These are phyloP conservation scores for Stenocarpella maydis DNA, from an alignment of 2,329 filamentous ascomycete genomes.

Conservation along the genomic window DNA sequence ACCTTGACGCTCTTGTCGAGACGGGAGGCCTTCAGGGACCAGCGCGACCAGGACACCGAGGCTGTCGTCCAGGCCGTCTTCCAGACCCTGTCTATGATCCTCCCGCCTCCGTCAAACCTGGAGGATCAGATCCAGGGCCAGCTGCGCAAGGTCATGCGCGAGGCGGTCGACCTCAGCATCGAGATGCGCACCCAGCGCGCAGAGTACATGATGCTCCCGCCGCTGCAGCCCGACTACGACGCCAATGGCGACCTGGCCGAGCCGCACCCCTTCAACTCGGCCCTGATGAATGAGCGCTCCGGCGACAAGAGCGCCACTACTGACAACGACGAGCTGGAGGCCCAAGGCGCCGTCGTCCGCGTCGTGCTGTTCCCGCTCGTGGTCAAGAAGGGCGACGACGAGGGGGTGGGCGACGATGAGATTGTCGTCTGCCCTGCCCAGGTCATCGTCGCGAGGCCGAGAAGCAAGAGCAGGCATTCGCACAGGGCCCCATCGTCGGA, in stretches of 20 bases:
- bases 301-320: slow-evolving; percentile 59
- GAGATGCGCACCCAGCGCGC: slow-evolving; percentile 98
- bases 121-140: slow-evolving; percentile 84
- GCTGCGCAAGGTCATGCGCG: slow-evolving; percentile 84
- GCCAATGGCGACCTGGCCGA: slow-evolving; percentile 87
- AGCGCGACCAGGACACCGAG: slow-evolving; percentile 90
- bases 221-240: slow-evolving; percentile 93
- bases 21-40: slow-evolving; percentile 79
- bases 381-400: slow-evolving; percentile 93
- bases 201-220: slow-evolving; percentile 98
- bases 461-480: slow-evolving; percentile 42
- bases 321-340: slow-evolving; percentile 82
- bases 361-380: slow-evolving; percentile 96
- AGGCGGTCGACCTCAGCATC: slow-evolving; percentile 89
- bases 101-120: slow-evolving; percentile 85
- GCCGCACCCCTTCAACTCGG: slow-evolving; percentile 90
- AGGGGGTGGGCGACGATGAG: slow-evolving; percentile 88
- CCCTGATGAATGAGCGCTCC: slow-evolving; percentile 90
- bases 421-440: slow-evolving; percentile 95
- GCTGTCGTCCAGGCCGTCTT: slow-evolving; percentile 94
- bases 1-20: slow-evolving; percentile 89
- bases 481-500: slow-evolving; percentile 60
- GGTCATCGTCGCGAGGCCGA: slow-evolving; percentile 76
- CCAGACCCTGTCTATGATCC: slow-evolving; percentile 80
- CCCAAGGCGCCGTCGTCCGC: slow-evolving; percentile 79